Percentiles rank a stretch among this genome's conserved stretches.
Evolutionary conservation across 768 basidiomycete species (phyloP).

Genomic region (Mycena epipterygia): DNA sequence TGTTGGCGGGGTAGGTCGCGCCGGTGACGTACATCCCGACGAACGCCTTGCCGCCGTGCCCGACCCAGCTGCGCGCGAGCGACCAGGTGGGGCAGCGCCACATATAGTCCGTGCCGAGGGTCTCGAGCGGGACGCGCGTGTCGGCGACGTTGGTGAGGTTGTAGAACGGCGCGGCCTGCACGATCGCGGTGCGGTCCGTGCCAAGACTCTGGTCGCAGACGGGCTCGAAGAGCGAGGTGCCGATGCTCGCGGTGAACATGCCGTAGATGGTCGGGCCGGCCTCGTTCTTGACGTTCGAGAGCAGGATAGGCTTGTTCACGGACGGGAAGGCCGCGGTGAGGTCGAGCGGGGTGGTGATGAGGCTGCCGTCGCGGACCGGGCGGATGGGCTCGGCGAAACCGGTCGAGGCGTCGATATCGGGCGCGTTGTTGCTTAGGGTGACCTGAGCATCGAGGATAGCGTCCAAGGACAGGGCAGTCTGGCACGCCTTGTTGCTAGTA

Average conservation of each 20-base stretch:
- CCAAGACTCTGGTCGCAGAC: constrained; percentile 64
- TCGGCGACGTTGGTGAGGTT: constrained; percentile 54
- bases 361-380: constrained; percentile 74
- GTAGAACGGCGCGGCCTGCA: constrained; percentile 66
- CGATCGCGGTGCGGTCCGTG: constrained; percentile 52
- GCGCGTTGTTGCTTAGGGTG: constrained; percentile 58
- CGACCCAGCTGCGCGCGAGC: constrained; percentile 78
- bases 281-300: constrained; percentile 82
- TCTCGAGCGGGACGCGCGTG: constrained; percentile 67
- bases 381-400: constrained; percentile 72
- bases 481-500: constrained; percentile 62
- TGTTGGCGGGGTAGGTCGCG: constrained; percentile 80
- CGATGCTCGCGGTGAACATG: constrained; percentile 54
- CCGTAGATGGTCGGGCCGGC: constrained; percentile 74
- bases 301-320: constrained; percentile 74
- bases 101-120: constrained; percentile 75
- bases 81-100: constrained; percentile 83
- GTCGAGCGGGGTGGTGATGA: constrained; percentile 78
- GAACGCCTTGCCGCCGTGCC: constrained; percentile 73
- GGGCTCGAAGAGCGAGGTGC: constrained; percentile 51
- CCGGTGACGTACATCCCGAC: constrained; percentile 77
- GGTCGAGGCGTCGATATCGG: constrained; percentile 64
- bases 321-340: constrained; percentile 70
- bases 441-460: constrained; percentile 68
- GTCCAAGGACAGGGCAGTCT: constrained; percentile 61